Evolutionary conservation across 1,139 yeast genomes (phyloP), one percentile per base, ranked within the genome.

Genomic region (Nadsonia starkeyi-henricii): DNA sequence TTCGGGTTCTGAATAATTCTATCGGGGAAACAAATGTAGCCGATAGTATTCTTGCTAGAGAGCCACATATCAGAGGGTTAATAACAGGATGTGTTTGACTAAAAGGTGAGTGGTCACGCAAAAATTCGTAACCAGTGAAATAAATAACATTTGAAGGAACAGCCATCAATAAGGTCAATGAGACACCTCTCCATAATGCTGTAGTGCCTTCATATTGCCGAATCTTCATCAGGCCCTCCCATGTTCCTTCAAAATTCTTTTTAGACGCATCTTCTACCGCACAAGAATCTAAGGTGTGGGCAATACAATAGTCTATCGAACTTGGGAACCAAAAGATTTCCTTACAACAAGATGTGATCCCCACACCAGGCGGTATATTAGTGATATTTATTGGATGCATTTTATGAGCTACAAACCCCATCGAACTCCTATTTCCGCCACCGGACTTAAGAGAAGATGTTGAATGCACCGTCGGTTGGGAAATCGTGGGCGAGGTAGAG

Each of bases 81-180:
- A 84, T 51, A 0, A 72, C 60, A 7, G 9, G 39, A 15, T 33
- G 39, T 0, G 68, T 71, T 17, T 69, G 57, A 18, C 64, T 60
- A 19, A 85, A 59, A 0, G 91, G 89, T 1, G 91, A 81, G 28
- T 71, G 69, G 58, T 86, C 96, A 55, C 95, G 68, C 45, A 89
- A 69, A 53, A 82, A 76, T 58, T 91, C 99, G 62, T 91, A 91
- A 0, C 97, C 96, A 2, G 95, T 84, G 66, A 88, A 91, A 62
- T 91, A 93, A 7, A 91, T 91, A 50, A 91, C 85, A 58, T 89
- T 91, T 1, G 96, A 77, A 0, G 99, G 99, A 0, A 89, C 70
- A 0, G 96, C 86, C 95, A 91, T 93, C 20, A 86, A 55, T 17
- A 91, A 66, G 0, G 95, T 86, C 28, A 91, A 65, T 0, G 93